Percentiles rank a stretch among this genome's conserved stretches.
Conservation (phyloP, 768 basidiomycete species). For the Galerina sulciceps region DNA sequence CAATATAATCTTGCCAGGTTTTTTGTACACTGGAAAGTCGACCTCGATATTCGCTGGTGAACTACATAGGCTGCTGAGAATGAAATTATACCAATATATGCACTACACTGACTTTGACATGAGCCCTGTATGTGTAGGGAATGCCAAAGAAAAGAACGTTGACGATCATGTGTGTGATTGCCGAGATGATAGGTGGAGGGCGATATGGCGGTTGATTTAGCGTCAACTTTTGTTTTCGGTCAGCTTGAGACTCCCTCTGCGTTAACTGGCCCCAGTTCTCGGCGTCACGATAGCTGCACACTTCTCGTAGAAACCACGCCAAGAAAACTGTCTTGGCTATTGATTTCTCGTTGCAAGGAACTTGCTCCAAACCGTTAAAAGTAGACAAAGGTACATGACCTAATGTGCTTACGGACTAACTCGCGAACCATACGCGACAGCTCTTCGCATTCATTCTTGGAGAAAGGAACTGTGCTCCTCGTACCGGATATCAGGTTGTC, state of each 20-base stretch:
- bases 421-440: constrained; percentile 43
- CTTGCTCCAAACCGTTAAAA: constrained; percentile 19
- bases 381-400: background rate
- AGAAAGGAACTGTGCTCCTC: constrained; percentile 53
- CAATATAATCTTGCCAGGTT: constrained; percentile 54
- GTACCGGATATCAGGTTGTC: constrained; percentile 53
- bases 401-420: constrained; percentile 30
- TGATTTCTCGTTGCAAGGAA: constrained; percentile 35
- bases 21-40: constrained; percentile 50
- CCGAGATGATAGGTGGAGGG: constrained; percentile 27
- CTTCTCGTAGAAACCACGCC: constrained; percentile 54
- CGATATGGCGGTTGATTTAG: constrained; percentile 13
- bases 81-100: background rate
- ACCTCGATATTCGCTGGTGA: constrained; percentile 52
- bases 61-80: constrained; percentile 17
- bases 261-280: constrained; percentile 49
- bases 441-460: constrained; percentile 57
- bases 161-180: constrained; percentile 41
- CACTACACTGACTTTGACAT: constrained; percentile 39
- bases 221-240: constrained; percentile 22
- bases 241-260: constrained; percentile 29
- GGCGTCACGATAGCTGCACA: constrained; percentile 53
- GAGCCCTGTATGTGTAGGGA: constrained; percentile 52
- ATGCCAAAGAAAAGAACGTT: constrained; percentile 55
- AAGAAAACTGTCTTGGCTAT: constrained; percentile 49